These are phyloP conservation scores for Suillus brevipes DNA, from an alignment of 768 basidiomycete species.

Conservation along the genomic window DNA sequence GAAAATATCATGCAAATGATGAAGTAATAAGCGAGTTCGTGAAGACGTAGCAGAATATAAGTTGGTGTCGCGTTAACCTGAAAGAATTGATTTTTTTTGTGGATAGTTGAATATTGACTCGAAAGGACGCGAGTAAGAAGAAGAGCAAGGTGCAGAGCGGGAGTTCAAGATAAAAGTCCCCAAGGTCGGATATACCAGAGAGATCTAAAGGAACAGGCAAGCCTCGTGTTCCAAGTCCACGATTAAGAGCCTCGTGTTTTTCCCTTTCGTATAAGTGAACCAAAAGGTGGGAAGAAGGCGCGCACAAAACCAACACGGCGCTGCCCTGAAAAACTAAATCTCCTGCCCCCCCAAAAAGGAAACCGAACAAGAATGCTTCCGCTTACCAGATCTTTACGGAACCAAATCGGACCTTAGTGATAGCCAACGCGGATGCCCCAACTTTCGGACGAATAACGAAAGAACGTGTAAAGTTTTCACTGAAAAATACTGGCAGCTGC, in stretches of 20 bases:
- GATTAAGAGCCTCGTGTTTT: constrained; percentile 49
- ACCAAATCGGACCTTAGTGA: background rate
- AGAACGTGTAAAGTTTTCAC: background rate
- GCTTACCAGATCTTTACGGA: constrained; percentile 28
- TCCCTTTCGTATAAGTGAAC: constrained; percentile 40
- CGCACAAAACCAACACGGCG: constrained; percentile 26
- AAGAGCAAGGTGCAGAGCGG: constrained; percentile 18
- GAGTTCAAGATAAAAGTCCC: constrained; percentile 21
- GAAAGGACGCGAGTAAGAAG: constrained; percentile 20
- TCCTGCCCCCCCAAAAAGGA: constrained; percentile 32
- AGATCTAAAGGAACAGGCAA: constrained; percentile 28
- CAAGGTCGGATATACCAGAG: constrained; percentile 1
- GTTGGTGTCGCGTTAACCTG: constrained; percentile 35
- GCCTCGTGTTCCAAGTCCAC: constrained; percentile 46
- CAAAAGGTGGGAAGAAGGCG: constrained; percentile 28
- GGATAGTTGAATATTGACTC: constrained; percentile 12
- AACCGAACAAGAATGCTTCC: constrained; percentile 18
- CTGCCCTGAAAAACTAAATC: constrained; percentile 36
- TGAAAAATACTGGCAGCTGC: constrained; percentile 10
- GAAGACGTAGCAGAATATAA: constrained; percentile 22
- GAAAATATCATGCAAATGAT: constrained; percentile 28
- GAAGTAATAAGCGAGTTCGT: constrained; percentile 32
- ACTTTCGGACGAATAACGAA: constrained; percentile 9
- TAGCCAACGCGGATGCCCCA: background rate
- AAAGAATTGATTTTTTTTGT: constrained; percentile 25